phyloP scores from a whole-genome alignment of 306 rosid genomes.

The Acacia melanoxylon region DNA sequence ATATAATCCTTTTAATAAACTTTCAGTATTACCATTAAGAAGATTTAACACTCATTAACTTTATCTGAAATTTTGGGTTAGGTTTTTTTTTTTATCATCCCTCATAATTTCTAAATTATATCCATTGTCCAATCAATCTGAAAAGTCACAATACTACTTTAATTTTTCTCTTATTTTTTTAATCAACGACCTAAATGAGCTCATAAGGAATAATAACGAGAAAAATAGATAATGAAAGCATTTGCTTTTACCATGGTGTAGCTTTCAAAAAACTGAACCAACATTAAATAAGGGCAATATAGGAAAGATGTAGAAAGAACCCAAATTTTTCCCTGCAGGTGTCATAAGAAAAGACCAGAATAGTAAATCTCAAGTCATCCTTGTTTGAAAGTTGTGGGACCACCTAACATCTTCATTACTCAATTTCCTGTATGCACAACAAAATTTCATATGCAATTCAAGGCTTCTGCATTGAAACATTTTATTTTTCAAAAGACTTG shows the following conservation, averaged over 20 bases:
- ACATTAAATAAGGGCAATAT: background rate
- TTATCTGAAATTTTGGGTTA: no score
- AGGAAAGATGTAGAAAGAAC: no score
- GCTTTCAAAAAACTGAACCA: background rate
- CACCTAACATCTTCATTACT: background rate
- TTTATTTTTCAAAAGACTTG: background rate
- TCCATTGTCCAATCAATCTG: no score
- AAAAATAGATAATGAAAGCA: no score
- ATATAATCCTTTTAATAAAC: no score
- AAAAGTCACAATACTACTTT: no score
- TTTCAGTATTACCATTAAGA: no score
- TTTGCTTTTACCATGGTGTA: background rate
- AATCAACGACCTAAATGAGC: no score
- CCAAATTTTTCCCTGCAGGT: background rate
- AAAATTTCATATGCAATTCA: background rate
- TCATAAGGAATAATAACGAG: no score
- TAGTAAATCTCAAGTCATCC: background rate
- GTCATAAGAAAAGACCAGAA: background rate
- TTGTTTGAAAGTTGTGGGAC: background rate
- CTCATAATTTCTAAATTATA: no score
- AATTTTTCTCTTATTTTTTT: no score
- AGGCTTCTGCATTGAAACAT: background rate
- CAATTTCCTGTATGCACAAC: background rate
- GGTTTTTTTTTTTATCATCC: no score
- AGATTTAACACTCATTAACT: background rate